Base-by-base conservation (phyloP, 148 eudicot genomes). In the Persicaria tinctoria region DNA sequence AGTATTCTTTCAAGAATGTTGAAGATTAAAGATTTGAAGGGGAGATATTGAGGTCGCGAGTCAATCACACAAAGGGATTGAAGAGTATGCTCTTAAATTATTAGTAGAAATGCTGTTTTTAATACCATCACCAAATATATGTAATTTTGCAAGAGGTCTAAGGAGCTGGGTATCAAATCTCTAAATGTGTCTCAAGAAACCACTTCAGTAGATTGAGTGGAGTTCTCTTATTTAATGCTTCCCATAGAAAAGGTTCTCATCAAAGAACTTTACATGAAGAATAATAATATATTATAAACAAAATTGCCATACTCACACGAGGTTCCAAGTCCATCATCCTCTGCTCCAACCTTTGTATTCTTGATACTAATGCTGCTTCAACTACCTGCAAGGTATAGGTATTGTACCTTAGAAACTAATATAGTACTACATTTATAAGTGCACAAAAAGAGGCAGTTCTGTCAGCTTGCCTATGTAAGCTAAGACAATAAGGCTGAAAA, bases 321-420 rank as follows among this genome's bases (percentile, higher is more conserved):
- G 99, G 99, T 88, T 95, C 99, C 79, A 92, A 73, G 70, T 87
- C 97, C 97, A 89, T 89, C 87, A 95, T 78, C 74, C 92, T 81
- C 48, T 79, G 83, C 85, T 95, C 99, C 76, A 91, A 77, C 53
- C 97, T 84, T 75, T 92, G 96, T 77, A 90, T 92, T 74, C 99
- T 83, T 72, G 99, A 95, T 77, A 90, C 84, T 76, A 95, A 79
- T 66, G 99, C 99, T 68, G 99, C 97, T 88, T 95, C 99, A 81
- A 95, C 99, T 77, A 89, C 98, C 98, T 95, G 78, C 48, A 66
- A 66, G 47, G 6, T 64, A 66, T 41, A 66, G 47, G n/a, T 64
- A 66, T 41, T 9, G 14, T 41, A 44, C 5, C 70, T 66, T 66
- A 66, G 48, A 66, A 14, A 44, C 46, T 5, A 7, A 41, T 12